Conservation (phyloP, 2,329 filamentous ascomycete genomes). For the Venturiaceae sp. region DNA sequence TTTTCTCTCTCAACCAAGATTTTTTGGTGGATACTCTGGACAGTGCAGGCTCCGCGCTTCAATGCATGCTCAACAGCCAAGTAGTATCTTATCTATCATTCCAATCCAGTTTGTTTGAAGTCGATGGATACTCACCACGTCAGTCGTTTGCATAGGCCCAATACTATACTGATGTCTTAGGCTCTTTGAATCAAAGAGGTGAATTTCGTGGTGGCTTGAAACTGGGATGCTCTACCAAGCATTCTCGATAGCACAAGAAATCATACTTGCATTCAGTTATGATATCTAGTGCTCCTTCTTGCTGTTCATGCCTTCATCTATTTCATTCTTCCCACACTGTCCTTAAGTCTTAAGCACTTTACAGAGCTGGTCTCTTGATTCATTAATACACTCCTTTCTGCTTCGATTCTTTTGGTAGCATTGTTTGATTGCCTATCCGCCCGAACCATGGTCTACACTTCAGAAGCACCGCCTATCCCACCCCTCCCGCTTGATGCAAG, state of each 20-base stretch:
- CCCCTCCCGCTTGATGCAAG: not conserved
- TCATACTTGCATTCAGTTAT: not conserved
- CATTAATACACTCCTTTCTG: not conserved
- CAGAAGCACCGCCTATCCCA: not conserved
- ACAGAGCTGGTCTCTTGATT: not conserved
- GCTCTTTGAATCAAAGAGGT: not conserved
- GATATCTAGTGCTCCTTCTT: slow-evolving; percentile 1
- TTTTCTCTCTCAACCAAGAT: not conserved
- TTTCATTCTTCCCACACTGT: not conserved
- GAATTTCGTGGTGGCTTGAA: not conserved
- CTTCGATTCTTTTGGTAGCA: not conserved
- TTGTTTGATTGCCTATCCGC: not conserved
- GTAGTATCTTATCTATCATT: not conserved
- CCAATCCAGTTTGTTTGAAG: not conserved
- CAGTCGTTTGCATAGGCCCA: not conserved
- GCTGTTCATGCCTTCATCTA: not conserved
- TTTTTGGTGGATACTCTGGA: not conserved
- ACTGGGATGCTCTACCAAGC: not conserved
- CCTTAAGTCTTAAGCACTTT: not conserved
- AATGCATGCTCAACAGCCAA: not conserved
- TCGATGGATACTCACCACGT: slow-evolving; percentile 1
- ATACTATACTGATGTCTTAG: not conserved
- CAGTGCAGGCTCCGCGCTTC: not conserved
- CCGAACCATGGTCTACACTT: not conserved
- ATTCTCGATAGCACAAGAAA: not conserved